Evolutionary conservation across 768 basidiomycete species (phyloP).

Genomic region (Dentipellis sp.): DNA sequence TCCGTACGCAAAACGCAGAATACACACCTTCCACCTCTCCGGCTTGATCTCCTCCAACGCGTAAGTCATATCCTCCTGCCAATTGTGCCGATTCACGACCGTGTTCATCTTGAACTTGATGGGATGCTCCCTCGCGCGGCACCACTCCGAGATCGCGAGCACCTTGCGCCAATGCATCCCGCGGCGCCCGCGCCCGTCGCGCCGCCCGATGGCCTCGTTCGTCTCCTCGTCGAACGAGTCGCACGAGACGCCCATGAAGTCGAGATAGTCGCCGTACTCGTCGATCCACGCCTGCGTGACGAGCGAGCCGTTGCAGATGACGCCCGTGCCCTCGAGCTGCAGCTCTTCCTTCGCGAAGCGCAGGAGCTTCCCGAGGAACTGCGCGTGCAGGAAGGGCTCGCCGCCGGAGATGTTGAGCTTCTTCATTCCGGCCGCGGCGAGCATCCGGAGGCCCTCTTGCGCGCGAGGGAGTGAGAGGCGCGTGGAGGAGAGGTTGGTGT

Average conservation of each 20-base stretch:
- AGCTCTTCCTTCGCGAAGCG: constrained; percentile 29
- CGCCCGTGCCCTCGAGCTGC: constrained; percentile 22
- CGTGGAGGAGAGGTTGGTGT: constrained; percentile 26
- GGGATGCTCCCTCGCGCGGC: constrained; percentile 4
- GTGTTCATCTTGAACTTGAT: constrained; percentile 18
- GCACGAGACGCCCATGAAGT: constrained; percentile 19
- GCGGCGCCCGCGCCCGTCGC: constrained; percentile 10
- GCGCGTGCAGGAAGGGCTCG: constrained; percentile 28
- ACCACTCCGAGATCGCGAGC: constrained; percentile 14
- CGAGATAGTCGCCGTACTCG: constrained; percentile 26
- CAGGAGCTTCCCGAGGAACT: constrained; percentile 30
- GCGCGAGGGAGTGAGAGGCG: constrained; percentile 28
- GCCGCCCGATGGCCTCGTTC: constrained; percentile 14
- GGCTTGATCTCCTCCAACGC: constrained; percentile 12
- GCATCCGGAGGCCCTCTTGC: constrained; percentile 24
- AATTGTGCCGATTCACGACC: constrained; percentile 14
- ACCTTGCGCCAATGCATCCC: constrained; percentile 1
- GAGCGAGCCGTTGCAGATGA: constrained; percentile 29
- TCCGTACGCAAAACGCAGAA: too few species aligned
- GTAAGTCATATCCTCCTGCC: constrained; percentile 15
- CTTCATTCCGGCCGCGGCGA: constrained; percentile 24
- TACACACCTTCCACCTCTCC: constrained; percentile 10
- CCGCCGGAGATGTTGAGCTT: constrained; percentile 30
- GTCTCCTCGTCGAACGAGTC: constrained; percentile 18
- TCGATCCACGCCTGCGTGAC: constrained; percentile 34